These are phyloP conservation scores for Phialocephala sp. DNA, from an alignment of 2,329 filamentous ascomycete genomes.

Conservation along the genomic window DNA sequence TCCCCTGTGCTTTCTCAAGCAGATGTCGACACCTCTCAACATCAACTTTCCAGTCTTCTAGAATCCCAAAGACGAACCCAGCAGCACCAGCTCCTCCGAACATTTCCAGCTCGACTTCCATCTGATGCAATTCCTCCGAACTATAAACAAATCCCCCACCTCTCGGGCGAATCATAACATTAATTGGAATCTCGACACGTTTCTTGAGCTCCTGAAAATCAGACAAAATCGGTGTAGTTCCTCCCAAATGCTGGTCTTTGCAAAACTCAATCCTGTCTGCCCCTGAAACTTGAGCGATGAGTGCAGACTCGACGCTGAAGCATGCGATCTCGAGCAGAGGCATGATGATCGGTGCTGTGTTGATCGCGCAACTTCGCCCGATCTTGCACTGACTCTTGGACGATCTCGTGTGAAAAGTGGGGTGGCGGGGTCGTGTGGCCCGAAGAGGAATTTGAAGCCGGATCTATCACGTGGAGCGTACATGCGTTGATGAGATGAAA, in stretches of 20 bases:
- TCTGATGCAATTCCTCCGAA: conserved; percentile 47
- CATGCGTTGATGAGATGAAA: background rate
- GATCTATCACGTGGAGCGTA: conserved; percentile 2
- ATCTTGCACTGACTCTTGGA: background rate
- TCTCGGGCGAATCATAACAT: conserved; percentile 59
- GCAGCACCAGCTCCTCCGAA: conserved; percentile 46
- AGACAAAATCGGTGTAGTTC: conserved; percentile 46
- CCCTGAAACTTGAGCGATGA: conserved; percentile 48
- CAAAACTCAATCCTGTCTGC: conserved; percentile 59
- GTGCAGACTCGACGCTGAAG: conserved; percentile 51
- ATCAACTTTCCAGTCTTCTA: conserved; percentile 48
- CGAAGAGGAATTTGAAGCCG: conserved; percentile 20
- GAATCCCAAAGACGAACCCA: conserved; percentile 59
- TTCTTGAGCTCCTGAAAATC: conserved; percentile 38
- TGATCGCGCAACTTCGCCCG: background rate
- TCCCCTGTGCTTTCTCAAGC: conserved; percentile 46
- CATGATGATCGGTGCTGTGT: conserved; percentile 18
- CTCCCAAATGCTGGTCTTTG: conserved; percentile 47
- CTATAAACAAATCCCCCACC: conserved; percentile 52
- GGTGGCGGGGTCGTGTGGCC: conserved; percentile 3
- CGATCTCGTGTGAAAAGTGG: background rate
- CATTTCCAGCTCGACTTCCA: conserved; percentile 48
- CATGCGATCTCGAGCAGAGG: conserved; percentile 53
- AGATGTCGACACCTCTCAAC: conserved; percentile 47
- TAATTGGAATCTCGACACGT: conserved; percentile 47